Evolutionary conservation across 2,329 filamentous ascomycete genomes (phyloP).

Genomic region (Colletotrichum simmondsii): DNA sequence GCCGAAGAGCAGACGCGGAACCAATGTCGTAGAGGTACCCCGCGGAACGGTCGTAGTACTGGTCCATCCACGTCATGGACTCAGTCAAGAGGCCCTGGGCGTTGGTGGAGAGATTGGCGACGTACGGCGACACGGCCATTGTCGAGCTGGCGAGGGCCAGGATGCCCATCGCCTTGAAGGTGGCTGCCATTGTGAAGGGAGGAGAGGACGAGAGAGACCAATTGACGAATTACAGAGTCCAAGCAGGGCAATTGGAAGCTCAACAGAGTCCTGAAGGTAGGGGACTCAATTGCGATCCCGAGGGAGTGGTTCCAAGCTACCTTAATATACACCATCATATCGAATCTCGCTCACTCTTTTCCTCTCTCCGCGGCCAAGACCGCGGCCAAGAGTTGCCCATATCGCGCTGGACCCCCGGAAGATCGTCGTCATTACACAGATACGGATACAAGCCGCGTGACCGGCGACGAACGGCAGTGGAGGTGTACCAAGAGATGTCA

Average conservation of each 20-base stretch:
- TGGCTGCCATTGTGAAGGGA: slow-evolving; percentile 13
- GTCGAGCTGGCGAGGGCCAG: slow-evolving; percentile 20
- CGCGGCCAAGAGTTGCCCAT: background rate
- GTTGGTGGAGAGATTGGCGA: slow-evolving; percentile 38
- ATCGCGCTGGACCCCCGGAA: background rate
- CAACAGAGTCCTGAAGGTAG: background rate
- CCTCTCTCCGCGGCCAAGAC: slow-evolving; percentile 6
- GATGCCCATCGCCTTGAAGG: slow-evolving; percentile 21
- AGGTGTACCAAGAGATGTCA: background rate
- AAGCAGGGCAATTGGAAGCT: background rate
- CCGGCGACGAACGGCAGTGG: background rate
- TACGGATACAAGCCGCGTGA: slow-evolving; percentile 12
- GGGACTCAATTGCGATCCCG: background rate
- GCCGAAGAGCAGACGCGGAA: slow-evolving; percentile 56
- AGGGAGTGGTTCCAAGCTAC: background rate
- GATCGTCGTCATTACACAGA: slow-evolving; percentile 19
- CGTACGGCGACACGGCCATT: slow-evolving; percentile 31
- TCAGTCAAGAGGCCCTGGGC: slow-evolving; percentile 55
- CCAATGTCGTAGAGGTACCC: slow-evolving; percentile 65
- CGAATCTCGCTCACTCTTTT: background rate
- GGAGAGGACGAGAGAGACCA: background rate
- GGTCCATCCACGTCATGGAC: slow-evolving; percentile 67
- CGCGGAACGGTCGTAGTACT: slow-evolving; percentile 61
- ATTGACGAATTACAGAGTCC: background rate
- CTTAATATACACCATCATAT: slow-evolving; percentile 14